Base-by-base conservation (phyloP, 805 yeast species). In the Wickerhamomyces canadensis region DNA sequence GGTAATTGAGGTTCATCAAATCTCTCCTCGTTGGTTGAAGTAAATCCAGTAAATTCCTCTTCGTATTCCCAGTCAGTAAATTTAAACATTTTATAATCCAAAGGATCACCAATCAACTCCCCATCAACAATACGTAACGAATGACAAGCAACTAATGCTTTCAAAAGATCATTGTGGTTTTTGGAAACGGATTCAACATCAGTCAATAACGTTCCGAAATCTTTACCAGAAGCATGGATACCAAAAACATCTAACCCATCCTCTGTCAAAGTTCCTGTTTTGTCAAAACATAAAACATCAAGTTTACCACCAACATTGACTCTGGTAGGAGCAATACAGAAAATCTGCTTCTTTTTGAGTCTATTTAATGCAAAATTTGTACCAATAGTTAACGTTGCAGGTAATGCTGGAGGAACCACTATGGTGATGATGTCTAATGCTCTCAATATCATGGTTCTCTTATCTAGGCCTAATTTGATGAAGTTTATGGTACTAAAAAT, bases 381-480 rank as follows among this genome's bases (percentile, higher is more conserved):
- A 15, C 98, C 99, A 42, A 93, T 91, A 0, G 98, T 88, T 43
- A 93, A 65, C 0, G 99, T 93, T 0, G 98, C 98, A 0, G 99
- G 99, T 31, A 93, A 69, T 0, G 98, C 98, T 1, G 99, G 99
- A 1, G 99, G 99, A 1, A 93, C 96, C 6, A 93, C 98, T 57
- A 93, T 88, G 0, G 99, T 93, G 37, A 93, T 82, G 36, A 93
- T 76, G 62, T 93, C 99, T 38, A 93, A 66, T 0, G 98, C 98
- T 49, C 99, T 74, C 38, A 93, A 65, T 6, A 89, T 69, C 67
- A 93, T 91, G 26, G 82, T 61, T 33, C 68, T 68, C 43, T 73
- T 72, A 5, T 82, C 78, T 27, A 93, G 60, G 0, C 94, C 93
- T 43, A 93, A 62, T 48, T 76, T 68, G 42, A 91, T 72, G 58